Conservation (phyloP, 2,329 filamentous ascomycete genomes). For the Colletotrichum tropicicola region DNA sequence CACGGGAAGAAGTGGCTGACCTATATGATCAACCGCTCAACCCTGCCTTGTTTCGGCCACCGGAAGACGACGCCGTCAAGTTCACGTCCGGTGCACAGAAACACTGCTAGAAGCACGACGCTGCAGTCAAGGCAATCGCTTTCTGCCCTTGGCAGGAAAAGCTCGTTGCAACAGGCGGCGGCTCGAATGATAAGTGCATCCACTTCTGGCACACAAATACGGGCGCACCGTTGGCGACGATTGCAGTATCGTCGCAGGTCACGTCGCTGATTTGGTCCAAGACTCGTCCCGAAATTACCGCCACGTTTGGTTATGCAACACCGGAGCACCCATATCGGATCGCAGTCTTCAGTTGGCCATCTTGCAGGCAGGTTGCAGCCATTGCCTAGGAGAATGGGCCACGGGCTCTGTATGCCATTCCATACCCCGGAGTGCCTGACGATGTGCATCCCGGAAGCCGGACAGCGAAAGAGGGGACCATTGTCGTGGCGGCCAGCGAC, state of each 20-base stretch:
- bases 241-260: constrained; percentile 92
- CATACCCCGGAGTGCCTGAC: constrained; percentile 70
- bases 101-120: constrained; percentile 81
- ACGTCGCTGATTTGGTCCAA: constrained; percentile 92
- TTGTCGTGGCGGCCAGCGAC: constrained; percentile 92
- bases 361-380: constrained; percentile 84
- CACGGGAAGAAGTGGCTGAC: background rate
- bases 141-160: constrained; percentile 95
- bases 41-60: background rate
- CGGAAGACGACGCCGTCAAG: constrained; percentile 50
- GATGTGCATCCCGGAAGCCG: constrained; percentile 33
- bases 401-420: constrained; percentile 86
- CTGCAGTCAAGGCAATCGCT: constrained; percentile 95
- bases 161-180: constrained; percentile 89
- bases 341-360: constrained; percentile 94
- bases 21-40: background rate
- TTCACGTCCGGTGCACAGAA: constrained; percentile 67
- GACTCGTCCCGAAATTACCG: constrained; percentile 85
- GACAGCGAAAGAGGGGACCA: constrained; percentile 61
- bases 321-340: constrained; percentile 90
- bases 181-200: constrained; percentile 93
- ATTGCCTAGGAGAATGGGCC: constrained; percentile 85
- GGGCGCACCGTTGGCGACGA: constrained; percentile 85
- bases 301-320: constrained; percentile 79
- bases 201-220: constrained; percentile 93